Evolutionary conservation across 495 filamentous ascomycete species (phyloP).

Genomic region (Penicillium verhagenii): DNA sequence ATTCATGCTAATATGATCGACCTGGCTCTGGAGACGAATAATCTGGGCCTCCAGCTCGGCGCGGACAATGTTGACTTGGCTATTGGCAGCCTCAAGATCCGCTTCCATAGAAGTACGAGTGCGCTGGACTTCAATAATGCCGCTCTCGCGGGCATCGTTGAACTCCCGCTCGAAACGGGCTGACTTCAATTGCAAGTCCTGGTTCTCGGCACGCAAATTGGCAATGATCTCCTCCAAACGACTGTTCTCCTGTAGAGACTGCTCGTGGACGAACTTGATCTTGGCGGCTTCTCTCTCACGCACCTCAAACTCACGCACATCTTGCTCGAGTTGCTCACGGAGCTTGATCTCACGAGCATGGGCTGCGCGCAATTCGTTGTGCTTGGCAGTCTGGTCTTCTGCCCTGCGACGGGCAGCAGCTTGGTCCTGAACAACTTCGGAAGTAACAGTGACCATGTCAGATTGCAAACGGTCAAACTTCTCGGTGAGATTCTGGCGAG

Average conservation of each 20-base stretch:
- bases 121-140: constrained; percentile 72
- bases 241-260: constrained; percentile 53
- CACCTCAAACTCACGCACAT: constrained; percentile 72
- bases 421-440: constrained; percentile 76
- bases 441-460: constrained; percentile 75
- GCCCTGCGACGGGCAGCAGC: constrained; percentile 70
- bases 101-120: constrained; percentile 73
- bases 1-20: constrained; percentile 70
- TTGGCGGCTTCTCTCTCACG: constrained; percentile 69
- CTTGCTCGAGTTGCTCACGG: constrained; percentile 73
- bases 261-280: constrained; percentile 52
- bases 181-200: constrained; percentile 57
- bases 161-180: constrained; percentile 79
- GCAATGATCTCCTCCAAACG: constrained; percentile 65
- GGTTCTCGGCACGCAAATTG: constrained; percentile 65
- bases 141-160: constrained; percentile 75
- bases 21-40: constrained; percentile 61
- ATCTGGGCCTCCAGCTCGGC: constrained; percentile 74
- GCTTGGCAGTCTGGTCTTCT: constrained; percentile 67
- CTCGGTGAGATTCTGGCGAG: constrained; percentile 72
- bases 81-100: constrained; percentile 77
- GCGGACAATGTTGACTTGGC: constrained; percentile 76
- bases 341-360: constrained; percentile 75
- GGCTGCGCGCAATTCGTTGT: constrained; percentile 75
- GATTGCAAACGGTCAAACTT: constrained; percentile 81